These are phyloP conservation scores for Tephrocybe sp. DNA, from an alignment of 768 basidiomycete species.

Conservation along the genomic window DNA sequence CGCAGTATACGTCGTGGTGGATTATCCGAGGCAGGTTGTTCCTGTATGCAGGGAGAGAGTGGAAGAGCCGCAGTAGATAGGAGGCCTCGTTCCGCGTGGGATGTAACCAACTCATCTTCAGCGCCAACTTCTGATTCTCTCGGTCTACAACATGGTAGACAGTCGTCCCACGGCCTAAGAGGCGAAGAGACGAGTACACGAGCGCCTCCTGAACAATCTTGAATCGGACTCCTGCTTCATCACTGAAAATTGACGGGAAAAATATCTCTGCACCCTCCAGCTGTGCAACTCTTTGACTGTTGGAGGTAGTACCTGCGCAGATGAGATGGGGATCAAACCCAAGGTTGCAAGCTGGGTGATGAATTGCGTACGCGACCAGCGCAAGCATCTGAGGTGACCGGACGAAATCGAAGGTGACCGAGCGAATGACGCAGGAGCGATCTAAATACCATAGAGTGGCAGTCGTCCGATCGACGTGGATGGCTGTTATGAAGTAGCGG, in stretches of 20 bases:
- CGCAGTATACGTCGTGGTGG: neutral
- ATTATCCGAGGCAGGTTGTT: conserved; percentile 15
- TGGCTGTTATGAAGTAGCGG: conserved; percentile 20
- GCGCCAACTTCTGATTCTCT: neutral
- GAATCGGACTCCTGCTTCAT: neutral
- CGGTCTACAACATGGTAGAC: conserved; percentile 11
- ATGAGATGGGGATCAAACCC: conserved; percentile 1
- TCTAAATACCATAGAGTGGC: conserved; percentile 28
- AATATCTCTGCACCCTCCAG: neutral
- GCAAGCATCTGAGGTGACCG: conserved; percentile 18
- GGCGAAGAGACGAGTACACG: conserved; percentile 9
- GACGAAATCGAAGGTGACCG: conserved; percentile 20
- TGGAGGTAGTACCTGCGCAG: neutral
- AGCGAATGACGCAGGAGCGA: conserved; percentile 19
- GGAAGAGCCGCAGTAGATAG: conserved; percentile 5
- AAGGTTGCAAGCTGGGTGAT: neutral
- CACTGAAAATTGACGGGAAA: neutral
- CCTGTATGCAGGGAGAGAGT: conserved; percentile 8
- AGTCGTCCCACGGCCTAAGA: conserved; percentile 19
- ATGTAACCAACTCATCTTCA: conserved; percentile 19
- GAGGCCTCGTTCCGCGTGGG: conserved; percentile 12
- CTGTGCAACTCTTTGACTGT: neutral
- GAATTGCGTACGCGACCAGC: conserved; percentile 20
- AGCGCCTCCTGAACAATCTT: neutral
- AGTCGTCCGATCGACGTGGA: conserved; percentile 16